These are phyloP conservation scores for Russula earlei DNA, from an alignment of 768 basidiomycete genomes.

Conservation along the genomic window DNA sequence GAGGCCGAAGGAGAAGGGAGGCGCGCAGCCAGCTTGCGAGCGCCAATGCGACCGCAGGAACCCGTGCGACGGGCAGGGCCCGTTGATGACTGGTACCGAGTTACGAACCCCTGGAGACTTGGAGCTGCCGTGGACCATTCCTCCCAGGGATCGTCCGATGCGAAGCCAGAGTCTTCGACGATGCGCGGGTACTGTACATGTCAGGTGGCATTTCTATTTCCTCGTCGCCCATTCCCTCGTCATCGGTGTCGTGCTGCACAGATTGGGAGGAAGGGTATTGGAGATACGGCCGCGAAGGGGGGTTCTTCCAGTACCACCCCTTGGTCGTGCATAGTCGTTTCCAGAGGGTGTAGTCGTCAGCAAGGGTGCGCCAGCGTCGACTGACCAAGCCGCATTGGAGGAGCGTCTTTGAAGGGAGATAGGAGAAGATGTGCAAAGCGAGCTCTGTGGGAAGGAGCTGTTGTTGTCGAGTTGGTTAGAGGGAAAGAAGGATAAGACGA, in stretches of 20 bases:
- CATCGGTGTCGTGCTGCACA: constrained; percentile 38
- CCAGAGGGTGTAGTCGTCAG: constrained; percentile 63
- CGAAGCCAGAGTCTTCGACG: constrained; percentile 45
- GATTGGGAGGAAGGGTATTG: constrained; percentile 5
- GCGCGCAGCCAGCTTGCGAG: constrained; percentile 14
- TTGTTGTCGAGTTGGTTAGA: constrained; percentile 23
- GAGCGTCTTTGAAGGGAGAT: constrained; percentile 47
- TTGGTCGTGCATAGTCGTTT: constrained; percentile 48
- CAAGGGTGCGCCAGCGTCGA: constrained; percentile 54
- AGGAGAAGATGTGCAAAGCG: constrained; percentile 57
- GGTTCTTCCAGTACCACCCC: constrained; percentile 59
- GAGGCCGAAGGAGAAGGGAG: constrained; percentile 34
- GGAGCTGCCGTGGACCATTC: constrained; percentile 17
- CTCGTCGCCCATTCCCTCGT: constrained; percentile 78
- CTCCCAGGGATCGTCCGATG: constrained; percentile 27
- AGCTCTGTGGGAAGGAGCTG: constrained; percentile 68
- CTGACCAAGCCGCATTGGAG: constrained; percentile 53
- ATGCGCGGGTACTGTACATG: constrained; percentile 13
- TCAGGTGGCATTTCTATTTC: constrained; percentile 36
- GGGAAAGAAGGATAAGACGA: not conserved
- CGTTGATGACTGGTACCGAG: not conserved
- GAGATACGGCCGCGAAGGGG: constrained; percentile 28
- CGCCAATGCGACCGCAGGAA: not conserved
- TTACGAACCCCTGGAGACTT: constrained; percentile 1
- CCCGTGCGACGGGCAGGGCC: not conserved